A percentile compares a stretch with the other conserved stretches of the same genome.
phyloP scores from a whole-genome alignment of 2,329 filamentous ascomycete species.

The Ophiostoma sp. region DNA sequence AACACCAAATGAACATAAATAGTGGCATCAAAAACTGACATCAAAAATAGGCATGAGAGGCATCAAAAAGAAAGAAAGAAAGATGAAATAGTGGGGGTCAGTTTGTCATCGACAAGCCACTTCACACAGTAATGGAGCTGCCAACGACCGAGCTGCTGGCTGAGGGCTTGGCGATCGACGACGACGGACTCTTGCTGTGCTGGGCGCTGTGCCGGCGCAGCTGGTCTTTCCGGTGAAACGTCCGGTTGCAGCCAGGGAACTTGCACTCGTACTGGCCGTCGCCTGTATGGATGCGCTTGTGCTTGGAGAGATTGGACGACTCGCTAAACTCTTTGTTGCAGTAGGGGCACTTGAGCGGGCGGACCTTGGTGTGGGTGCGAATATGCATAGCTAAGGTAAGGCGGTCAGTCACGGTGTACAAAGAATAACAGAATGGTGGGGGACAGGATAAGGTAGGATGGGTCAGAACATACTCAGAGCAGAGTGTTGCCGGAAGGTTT shows the following conservation, averaged over 20 bases:
- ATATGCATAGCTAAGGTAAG: conserved; percentile 65
- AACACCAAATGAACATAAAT: neutral
- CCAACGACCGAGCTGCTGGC: neutral
- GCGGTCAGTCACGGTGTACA: neutral
- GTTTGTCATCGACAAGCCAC: neutral
- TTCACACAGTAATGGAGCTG: neutral
- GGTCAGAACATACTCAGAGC: conserved; percentile 56
- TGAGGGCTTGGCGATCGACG: conserved; percentile 4
- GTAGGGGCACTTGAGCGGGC: conserved; percentile 59
- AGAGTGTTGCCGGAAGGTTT: conserved; percentile 66
- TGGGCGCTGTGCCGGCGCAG: conserved; percentile 55
- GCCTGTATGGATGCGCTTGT: conserved; percentile 60
- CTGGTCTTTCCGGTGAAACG: conserved; percentile 62
- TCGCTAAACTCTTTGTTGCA: conserved; percentile 63
- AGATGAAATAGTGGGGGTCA: neutral
- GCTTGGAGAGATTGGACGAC: conserved; percentile 67
- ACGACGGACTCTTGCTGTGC: conserved; percentile 33
- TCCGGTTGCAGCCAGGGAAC: conserved; percentile 52
- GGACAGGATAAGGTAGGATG: neutral
- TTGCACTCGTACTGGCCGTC: conserved; percentile 53
- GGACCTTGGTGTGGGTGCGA: conserved; percentile 65
- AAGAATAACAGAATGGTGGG: neutral
- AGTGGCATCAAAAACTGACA: neutral
- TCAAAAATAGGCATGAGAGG: no score
- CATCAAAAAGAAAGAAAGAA: neutral